phyloP scores from a whole-genome alignment of 345 rosid species.

The Cochlearia excelsa region DNA sequence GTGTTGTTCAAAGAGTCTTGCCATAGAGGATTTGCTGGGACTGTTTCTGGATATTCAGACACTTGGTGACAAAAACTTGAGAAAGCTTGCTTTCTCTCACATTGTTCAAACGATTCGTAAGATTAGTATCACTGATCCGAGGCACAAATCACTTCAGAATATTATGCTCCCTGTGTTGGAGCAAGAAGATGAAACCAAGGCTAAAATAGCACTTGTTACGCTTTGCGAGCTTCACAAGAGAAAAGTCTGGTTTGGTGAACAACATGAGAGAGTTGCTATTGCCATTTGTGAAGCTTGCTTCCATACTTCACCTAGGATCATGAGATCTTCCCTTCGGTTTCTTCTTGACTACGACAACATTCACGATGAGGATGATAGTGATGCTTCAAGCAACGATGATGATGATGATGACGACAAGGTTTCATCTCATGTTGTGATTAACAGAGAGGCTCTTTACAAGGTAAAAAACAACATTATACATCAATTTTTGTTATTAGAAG shows the following conservation, averaged over 20 bases:
- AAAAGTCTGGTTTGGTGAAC: conserved; percentile 83
- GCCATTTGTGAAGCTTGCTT: conserved; percentile 89
- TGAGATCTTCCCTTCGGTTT: conserved; percentile 74
- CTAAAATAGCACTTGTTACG: conserved; percentile 69
- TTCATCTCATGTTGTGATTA: conserved; percentile 48
- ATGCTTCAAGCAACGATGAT: conserved; percentile 71
- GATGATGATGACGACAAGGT: conserved; percentile 49
- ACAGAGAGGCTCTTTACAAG: conserved; percentile 76
- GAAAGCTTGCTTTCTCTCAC: conserved; percentile 76
- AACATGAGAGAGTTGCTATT: conserved; percentile 84
- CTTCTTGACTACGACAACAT: conserved; percentile 90
- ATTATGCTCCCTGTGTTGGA: conserved; percentile 62
- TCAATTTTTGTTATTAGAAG: background rate
- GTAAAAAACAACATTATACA: conserved; percentile 33
- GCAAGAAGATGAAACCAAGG: conserved; percentile 79
- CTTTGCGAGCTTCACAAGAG: conserved; percentile 75
- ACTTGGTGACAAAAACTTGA: conserved; percentile 64
- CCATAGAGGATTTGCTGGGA: conserved; percentile 56
- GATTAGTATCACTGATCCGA: conserved; percentile 72
- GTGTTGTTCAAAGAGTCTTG: conserved; percentile 60
- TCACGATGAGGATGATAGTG: conserved; percentile 63
- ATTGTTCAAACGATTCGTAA: conserved; percentile 71
- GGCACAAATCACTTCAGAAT: conserved; percentile 76
- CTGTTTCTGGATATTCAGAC: conserved; percentile 86
- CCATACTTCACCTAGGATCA: conserved; percentile 82